phyloP scores from a whole-genome alignment of 495 filamentous ascomycete genomes.

The Penicillium egyptiacum region DNA sequence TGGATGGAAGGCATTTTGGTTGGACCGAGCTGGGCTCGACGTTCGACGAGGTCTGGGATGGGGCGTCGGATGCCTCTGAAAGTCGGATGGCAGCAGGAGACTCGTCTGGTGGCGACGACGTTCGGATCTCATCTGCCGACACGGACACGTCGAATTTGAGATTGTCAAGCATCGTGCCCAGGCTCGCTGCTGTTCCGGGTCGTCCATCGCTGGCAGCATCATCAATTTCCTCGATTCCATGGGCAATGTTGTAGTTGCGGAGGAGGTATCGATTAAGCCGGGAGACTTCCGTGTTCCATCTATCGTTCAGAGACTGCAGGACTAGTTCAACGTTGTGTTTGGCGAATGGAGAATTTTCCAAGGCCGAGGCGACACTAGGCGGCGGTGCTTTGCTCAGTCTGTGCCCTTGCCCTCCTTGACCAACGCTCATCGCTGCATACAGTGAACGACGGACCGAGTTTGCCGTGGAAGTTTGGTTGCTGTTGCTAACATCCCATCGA shows the following conservation, averaged over 20 bases:
- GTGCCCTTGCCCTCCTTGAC: conserved; percentile 31
- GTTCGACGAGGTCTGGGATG: conserved; percentile 5
- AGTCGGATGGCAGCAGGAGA: conserved; percentile 9
- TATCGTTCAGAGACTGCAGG: conserved; percentile 56
- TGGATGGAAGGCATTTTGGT: conserved; percentile 14
- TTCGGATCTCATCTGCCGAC: conserved; percentile 34
- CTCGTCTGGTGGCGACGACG: conserved; percentile 22
- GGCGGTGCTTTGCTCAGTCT: conserved; percentile 38
- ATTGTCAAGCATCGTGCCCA: conserved; percentile 43
- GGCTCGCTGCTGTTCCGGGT: conserved; percentile 39
- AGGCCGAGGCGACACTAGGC: conserved; percentile 21
- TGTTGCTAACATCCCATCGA: conserved; percentile 38
- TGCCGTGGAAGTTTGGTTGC: conserved; percentile 33
- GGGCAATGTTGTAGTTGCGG: conserved; percentile 59
- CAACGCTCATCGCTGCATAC: conserved; percentile 41
- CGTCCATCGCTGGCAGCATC: conserved; percentile 41
- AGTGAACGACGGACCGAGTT: conserved; percentile 49
- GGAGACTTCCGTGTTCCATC: conserved; percentile 61
- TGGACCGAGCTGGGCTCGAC: not conserved
- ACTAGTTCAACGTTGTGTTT: conserved; percentile 53
- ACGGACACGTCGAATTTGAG: conserved; percentile 43
- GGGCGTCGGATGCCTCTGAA: not conserved
- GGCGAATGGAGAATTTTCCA: conserved; percentile 34
- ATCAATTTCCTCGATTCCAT: conserved; percentile 41
- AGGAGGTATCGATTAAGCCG: conserved; percentile 58